These are phyloP conservation scores for Nidularia sp. DNA, from an alignment of 768 basidiomycete species.

Conservation along the genomic window DNA sequence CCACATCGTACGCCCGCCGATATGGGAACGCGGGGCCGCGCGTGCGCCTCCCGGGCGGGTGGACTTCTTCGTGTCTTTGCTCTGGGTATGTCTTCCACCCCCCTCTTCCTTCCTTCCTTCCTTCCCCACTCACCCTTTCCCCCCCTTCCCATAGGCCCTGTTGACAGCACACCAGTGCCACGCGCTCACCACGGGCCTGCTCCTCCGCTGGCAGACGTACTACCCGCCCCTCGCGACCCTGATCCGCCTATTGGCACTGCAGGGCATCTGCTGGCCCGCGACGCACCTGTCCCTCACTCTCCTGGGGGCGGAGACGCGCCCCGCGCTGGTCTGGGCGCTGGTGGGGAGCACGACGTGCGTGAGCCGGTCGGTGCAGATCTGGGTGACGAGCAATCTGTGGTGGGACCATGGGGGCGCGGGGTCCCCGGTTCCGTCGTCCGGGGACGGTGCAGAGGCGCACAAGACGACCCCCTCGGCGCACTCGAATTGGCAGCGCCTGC, in stretches of 20 bases:
- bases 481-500: slow-evolving; percentile 36
- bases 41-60: slow-evolving; percentile 44
- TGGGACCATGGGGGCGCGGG: slow-evolving; percentile 29
- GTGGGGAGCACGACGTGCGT: slow-evolving; percentile 87
- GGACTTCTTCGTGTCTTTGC: slow-evolving; percentile 62
- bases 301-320: slow-evolving; percentile 64
- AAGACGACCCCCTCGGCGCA: slow-evolving; percentile 4
- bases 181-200: slow-evolving; percentile 80
- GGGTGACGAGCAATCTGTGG: slow-evolving; percentile 91
- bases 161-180: slow-evolving; percentile 91
- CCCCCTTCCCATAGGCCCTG: slow-evolving; percentile 47
- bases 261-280: slow-evolving; percentile 95
- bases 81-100: slow-evolving; percentile 51
- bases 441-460: not conserved
- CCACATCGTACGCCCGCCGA: slow-evolving; percentile 42
- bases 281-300: slow-evolving; percentile 81
- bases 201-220: slow-evolving; percentile 87
- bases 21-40: slow-evolving; percentile 4
- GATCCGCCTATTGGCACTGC: slow-evolving; percentile 86
- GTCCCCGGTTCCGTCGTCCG: not conserved
- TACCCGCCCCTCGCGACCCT: slow-evolving; percentile 86
- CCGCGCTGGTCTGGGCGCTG: slow-evolving; percentile 85
- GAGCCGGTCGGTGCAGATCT: slow-evolving; percentile 83
- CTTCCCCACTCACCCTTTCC: not conserved
- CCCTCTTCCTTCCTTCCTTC: slow-evolving; percentile 2